A percentile compares a stretch with the other conserved stretches of the same genome.
These are phyloP conservation scores for Zasmidium cellare DNA, from an alignment of 2,329 filamentous ascomycete genomes.

Conservation along the genomic window DNA sequence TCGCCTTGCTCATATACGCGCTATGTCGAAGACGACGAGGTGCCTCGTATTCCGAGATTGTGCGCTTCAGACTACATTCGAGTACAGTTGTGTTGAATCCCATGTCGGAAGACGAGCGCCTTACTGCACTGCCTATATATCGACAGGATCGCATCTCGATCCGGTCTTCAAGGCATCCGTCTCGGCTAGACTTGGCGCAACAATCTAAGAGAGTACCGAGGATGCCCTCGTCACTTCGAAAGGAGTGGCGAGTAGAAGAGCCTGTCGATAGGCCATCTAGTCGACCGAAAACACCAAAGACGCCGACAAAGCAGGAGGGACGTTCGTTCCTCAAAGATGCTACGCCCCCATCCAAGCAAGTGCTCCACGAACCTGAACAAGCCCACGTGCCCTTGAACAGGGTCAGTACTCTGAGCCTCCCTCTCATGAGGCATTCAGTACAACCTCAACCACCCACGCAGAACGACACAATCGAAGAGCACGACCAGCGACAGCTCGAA, in stretches of 20 bases:
- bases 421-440: background rate
- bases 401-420: background rate
- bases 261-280: background rate
- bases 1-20: slow-evolving; percentile 24
- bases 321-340: slow-evolving; percentile 2
- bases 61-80: slow-evolving; percentile 22
- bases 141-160: slow-evolving; percentile 27
- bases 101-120: slow-evolving; percentile 2
- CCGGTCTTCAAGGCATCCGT: slow-evolving; percentile 23
- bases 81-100: slow-evolving; percentile 18
- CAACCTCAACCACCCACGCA: background rate
- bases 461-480: background rate
- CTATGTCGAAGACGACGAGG: slow-evolving; percentile 26
- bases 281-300: background rate
- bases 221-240: background rate
- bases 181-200: background rate
- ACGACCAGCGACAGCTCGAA: background rate
- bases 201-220: background rate
- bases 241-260: background rate
- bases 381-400: background rate
- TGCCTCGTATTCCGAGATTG: slow-evolving; percentile 26
- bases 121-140: slow-evolving; percentile 27
- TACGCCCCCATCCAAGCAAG: background rate
- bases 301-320: background rate
- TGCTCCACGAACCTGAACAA: background rate